phyloP scores from a whole-genome alignment of 2,329 filamentous ascomycete species.

The Fusarium caatingaense region DNA sequence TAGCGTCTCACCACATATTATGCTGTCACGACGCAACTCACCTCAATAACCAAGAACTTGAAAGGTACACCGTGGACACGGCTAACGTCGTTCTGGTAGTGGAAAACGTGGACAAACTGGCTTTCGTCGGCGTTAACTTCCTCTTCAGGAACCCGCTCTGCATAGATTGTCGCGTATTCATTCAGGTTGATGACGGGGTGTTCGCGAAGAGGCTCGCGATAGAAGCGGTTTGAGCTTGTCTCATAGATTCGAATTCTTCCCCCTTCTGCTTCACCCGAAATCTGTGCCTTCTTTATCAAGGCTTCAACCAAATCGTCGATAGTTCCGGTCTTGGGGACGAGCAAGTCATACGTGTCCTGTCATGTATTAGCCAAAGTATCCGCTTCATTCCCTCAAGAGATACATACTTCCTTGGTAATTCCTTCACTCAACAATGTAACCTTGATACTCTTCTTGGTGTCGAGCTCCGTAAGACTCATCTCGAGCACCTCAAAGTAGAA shows the following conservation, averaged over 20 bases:
- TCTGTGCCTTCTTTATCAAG: conserved; percentile 82
- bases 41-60: conserved; percentile 85
- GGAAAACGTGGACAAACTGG: conserved; percentile 82
- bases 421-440: conserved; percentile 89
- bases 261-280: conserved; percentile 77
- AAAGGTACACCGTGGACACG: conserved; percentile 92
- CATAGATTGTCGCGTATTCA: conserved; percentile 85
- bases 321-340: conserved; percentile 87
- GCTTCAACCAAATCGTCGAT: conserved; percentile 81
- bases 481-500: conserved; percentile 95
- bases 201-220: conserved; percentile 78
- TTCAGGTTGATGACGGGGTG: conserved; percentile 83
- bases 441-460: conserved; percentile 90
- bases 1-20: background rate
- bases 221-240: conserved; percentile 83
- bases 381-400: background rate
- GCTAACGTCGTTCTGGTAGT: conserved; percentile 90
- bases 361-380: conserved; percentile 10
- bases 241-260: conserved; percentile 85
- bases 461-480: conserved; percentile 91
- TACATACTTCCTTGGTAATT: conserved; percentile 84
- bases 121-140: conserved; percentile 68
- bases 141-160: conserved; percentile 82
- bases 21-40: conserved; percentile 55
- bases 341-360: conserved; percentile 81